phyloP scores from a whole-genome alignment of 768 basidiomycete species.

The Botryobasidium botryosum region DNA sequence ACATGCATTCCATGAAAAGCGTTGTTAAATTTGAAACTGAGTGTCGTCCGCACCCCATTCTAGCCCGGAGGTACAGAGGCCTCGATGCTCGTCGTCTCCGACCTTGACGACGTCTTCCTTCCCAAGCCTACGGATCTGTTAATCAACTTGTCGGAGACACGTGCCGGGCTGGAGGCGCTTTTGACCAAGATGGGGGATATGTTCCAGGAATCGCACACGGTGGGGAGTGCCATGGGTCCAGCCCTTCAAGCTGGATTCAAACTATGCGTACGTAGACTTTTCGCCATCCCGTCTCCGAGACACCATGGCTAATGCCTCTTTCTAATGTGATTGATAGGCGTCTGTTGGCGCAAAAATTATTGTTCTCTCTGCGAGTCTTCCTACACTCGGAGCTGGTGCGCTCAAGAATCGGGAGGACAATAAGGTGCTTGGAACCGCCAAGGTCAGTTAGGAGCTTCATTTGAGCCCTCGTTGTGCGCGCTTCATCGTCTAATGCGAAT shows the following conservation, averaged over 20 bases:
- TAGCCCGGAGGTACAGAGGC: conserved; percentile 39
- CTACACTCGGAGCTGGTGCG: conserved; percentile 74
- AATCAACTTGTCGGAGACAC: conserved; percentile 79
- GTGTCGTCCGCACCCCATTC: background rate
- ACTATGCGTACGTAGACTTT: conserved; percentile 45
- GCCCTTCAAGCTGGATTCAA: conserved; percentile 94
- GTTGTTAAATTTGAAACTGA: background rate
- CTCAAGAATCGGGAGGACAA: conserved; percentile 95
- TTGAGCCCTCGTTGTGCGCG: background rate
- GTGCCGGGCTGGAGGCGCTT: conserved; percentile 61
- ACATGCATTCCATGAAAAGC: conserved; percentile 18
- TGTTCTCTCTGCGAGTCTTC: conserved; percentile 69
- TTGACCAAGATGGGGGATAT: conserved; percentile 80
- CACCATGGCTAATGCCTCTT: conserved; percentile 4
- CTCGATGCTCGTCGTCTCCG: conserved; percentile 92
- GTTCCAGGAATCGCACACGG: conserved; percentile 91
- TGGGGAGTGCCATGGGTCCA: conserved; percentile 88
- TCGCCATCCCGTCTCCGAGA: no score
- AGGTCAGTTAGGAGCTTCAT: conserved; percentile 41
- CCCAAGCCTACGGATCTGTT: conserved; percentile 95
- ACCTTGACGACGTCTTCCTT: conserved; percentile 92
- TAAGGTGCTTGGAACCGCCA: conserved; percentile 86
- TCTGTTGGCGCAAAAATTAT: conserved; percentile 92
- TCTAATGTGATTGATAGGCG: conserved; percentile 37
- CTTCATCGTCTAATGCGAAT: background rate